Percentiles rank a stretch among this genome's conserved stretches.
phyloP scores from a whole-genome alignment of 163 green algal genomes.

The Scenedesmus sp. region DNA sequence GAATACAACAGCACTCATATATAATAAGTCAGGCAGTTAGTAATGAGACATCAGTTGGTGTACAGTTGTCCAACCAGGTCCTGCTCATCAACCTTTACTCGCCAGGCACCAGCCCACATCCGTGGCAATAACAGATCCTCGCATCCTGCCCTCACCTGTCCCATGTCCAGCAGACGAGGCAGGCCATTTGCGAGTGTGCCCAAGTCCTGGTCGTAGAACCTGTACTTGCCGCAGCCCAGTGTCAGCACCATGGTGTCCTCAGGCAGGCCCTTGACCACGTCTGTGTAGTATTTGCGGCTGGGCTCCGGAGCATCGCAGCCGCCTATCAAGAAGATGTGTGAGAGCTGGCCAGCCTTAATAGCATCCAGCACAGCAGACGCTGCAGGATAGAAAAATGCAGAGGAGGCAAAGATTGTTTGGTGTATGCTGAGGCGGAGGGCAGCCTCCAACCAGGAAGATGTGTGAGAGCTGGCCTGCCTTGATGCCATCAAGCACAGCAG shows the following conservation, averaged over 20 bases:
- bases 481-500: constrained; percentile 66
- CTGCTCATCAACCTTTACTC: too few species aligned
- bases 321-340: constrained; percentile 85
- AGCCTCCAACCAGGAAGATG: constrained; percentile 83
- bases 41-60: not conserved
- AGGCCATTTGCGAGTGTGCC: constrained; percentile 76
- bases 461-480: constrained; percentile 65
- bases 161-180: constrained; percentile 83
- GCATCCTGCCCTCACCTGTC: too few species aligned
- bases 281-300: constrained; percentile 64
- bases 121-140: too few species aligned
- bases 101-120: too few species aligned
- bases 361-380: constrained; percentile 58
- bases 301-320: constrained; percentile 65
- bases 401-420: too few species aligned
- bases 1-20: too few species aligned
- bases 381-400: too few species aligned
- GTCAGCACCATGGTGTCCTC: constrained; percentile 76
- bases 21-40: not conserved
- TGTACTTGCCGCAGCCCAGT: constrained; percentile 86
- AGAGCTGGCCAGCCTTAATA: constrained; percentile 63
- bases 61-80: too few species aligned
- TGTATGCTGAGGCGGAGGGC: constrained; percentile 55
- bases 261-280: constrained; percentile 35
- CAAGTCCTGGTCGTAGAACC: constrained; percentile 80